Evolutionary conservation across 2,329 filamentous ascomycete genomes (phyloP), one percentile per base, ranked within the genome.

Genomic region (Akanthomyces dipterigenus): DNA sequence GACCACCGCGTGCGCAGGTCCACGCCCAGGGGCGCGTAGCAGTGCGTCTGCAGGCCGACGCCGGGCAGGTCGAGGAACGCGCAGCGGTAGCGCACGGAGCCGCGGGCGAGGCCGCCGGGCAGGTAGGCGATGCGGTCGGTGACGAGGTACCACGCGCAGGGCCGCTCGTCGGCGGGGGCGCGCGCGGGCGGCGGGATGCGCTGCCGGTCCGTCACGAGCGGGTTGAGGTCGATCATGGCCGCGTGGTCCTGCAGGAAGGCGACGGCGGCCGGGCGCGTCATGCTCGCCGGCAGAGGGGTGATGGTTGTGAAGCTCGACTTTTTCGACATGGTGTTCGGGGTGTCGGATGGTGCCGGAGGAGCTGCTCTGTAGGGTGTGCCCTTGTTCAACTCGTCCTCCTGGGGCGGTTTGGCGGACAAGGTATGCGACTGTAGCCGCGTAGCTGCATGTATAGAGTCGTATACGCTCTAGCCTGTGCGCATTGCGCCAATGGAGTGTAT

Each of bases 161-260:
- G 78, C 63, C 80, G 83, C 76, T 96, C 91, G 67, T 95, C 90
- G 18, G 84, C 76, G 0, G 83, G 78, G 14, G 88, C 87, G 69
- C 87, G 82, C 26, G 80, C 69, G 0, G 91, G 90, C 2, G 90
- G 81, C 51, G 83, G 80, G 73, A 90, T 90, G 36, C 80, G 80
- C 66, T 87, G 82, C 62, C 90, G 83, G 63, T 89, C 86, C 64
- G 88, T 85, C 60, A 96, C 88, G 53, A 96, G 80, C 1, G 91
- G 91, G 73, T 96, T 96, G 62, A 96, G 79, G 70, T 93, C 88
- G 69, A 96, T 96, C 88, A 96, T 96, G 67, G 87, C 87, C 55
- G 81, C 73, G 75, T 96, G 91, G 72, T 88, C 82, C 72, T 91
- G 90, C 36, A 96, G 85, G 66, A 90, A 90, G 59, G 84, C 80